Base-by-base conservation (phyloP, 2,329 filamentous ascomycete genomes). In the Aspergillus neotritici region DNA sequence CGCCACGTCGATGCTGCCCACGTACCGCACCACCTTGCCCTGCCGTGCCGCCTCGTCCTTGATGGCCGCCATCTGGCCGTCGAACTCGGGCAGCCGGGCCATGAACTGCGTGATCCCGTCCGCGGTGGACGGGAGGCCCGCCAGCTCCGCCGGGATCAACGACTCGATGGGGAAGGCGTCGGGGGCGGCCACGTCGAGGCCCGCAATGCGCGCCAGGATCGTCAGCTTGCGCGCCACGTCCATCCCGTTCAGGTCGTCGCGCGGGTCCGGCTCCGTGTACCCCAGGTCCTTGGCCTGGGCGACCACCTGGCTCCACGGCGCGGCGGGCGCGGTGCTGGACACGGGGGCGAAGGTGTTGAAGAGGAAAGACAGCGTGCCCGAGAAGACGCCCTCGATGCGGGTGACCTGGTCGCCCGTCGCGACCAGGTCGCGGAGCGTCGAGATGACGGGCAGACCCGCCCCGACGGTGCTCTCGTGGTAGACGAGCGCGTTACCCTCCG, bases 391-490 rank as follows among this genome's bases (percentile, higher is more conserved):
- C 71, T 97, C 91, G 55, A 98, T 94, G 70, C 84, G 90, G 42
- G 80, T 88, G 4, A 98, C 84, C 63, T 87, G 77, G 63, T 98
- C 93, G 33, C 93, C 93, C 1, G 93, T 98, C 50, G 90, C 85
- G 16, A 96, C 80, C n/a, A 98, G 78, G 58, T 98, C 93, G 62
- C 89, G 90, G 51, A 98, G 73, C 0, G 93, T 96, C 32, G 87
- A 94, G 56, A 98, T 86, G 47, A 97, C 85, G 4, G 93, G 93
- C 38, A 98, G 77, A 4, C 93, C 93, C 8, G 93, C 93, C 38
- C 93, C 93, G 15, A 95, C 89, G 9, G 88, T 93, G 32, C 87
- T 90, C 71, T 98, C 93, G 66, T 98, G 93, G 76, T 93, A 97
- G 47, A 97, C 77, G 62, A 88, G 86, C 34, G 90, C 87, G 35